phyloP scores from a whole-genome alignment of 352 stramenopile genomes.

The Phytophthora vignae region DNA sequence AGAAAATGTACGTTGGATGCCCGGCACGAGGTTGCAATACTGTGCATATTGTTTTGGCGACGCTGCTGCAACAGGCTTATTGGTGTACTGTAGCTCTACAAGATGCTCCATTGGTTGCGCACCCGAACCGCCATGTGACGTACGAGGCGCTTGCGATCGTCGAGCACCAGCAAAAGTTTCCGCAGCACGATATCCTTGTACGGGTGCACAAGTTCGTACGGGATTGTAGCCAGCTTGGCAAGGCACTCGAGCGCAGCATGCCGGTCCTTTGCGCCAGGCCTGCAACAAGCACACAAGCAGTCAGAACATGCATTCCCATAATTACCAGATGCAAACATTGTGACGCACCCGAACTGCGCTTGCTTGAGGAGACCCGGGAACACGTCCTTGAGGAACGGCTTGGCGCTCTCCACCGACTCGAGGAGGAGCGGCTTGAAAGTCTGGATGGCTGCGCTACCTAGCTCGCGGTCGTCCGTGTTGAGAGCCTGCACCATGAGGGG shows the following conservation, averaged over 20 bases:
- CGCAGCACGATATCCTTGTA: slow-evolving; percentile 88
- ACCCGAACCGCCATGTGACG: slow-evolving; percentile 88
- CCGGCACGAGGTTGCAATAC: slow-evolving; percentile 14
- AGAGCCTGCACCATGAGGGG: slow-evolving; percentile 86
- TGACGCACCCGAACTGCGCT: slow-evolving; percentile 74
- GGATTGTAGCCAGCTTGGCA: slow-evolving; percentile 77
- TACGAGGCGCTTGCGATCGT: slow-evolving; percentile 91
- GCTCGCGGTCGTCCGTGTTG: slow-evolving; percentile 73
- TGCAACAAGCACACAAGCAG: slow-evolving; percentile 25
- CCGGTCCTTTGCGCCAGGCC: slow-evolving; percentile 67
- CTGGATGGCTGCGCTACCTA: slow-evolving; percentile 80
- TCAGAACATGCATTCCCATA: background rate
- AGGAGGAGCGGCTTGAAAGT: slow-evolving; percentile 83
- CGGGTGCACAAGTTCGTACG: slow-evolving; percentile 88
- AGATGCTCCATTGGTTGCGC: slow-evolving; percentile 91
- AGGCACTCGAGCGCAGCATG: slow-evolving; percentile 82
- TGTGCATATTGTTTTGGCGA: slow-evolving; percentile 21
- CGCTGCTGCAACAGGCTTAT: slow-evolving; percentile 11
- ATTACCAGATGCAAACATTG: background rate
- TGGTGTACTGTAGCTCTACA: slow-evolving; percentile 55
- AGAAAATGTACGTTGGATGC: slow-evolving; percentile 20
- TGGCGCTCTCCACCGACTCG: slow-evolving; percentile 81
- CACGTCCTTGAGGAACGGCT: slow-evolving; percentile 86
- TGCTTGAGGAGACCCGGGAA: slow-evolving; percentile 87
- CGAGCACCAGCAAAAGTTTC: slow-evolving; percentile 75